phyloP scores from a whole-genome alignment of 805 yeast species.

The Wickerhamomyces tratensis region DNA sequence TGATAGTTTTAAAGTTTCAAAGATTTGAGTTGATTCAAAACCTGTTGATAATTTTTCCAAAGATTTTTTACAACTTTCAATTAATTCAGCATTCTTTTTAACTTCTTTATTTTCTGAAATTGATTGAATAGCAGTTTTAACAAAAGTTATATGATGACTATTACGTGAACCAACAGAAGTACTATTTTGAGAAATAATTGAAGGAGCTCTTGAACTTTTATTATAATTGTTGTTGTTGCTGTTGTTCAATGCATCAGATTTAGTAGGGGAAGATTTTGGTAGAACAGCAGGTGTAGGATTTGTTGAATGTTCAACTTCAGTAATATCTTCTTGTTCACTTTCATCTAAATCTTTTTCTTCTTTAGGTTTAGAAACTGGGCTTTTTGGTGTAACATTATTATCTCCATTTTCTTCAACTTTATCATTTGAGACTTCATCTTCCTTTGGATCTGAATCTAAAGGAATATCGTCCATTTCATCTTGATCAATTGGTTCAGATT shows the following conservation, averaged over 20 bases:
- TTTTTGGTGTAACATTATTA: not conserved
- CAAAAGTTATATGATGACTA: conserved; percentile 26
- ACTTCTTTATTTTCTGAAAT: conserved; percentile 55
- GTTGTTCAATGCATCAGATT: not conserved
- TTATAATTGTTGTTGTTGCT: not conserved
- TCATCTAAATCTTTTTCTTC: conserved; percentile 1
- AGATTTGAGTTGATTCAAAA: conserved; percentile 45
- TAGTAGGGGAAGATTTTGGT: conserved; percentile 7
- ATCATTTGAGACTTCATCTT: conserved; percentile 1
- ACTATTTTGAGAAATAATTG: conserved; percentile 11
- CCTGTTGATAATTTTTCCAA: conserved; percentile 18
- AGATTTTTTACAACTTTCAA: conserved; percentile 21
- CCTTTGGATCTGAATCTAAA: not conserved
- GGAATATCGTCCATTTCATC: not conserved
- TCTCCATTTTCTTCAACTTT: not conserved
- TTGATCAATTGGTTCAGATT: not conserved
- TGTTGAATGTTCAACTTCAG: conserved; percentile 7
- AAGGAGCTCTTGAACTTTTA: conserved; percentile 11
- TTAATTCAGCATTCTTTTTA: conserved; percentile 31
- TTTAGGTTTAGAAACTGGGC: not conserved
- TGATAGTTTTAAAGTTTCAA: conserved; percentile 68
- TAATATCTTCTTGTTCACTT: conserved; percentile 3
- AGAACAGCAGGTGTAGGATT: conserved; percentile 8
- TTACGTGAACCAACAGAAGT: conserved; percentile 11
- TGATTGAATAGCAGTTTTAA: conserved; percentile 48